Evolutionary conservation across 148 eudicot genomes (phyloP).

Genomic region (Salicornia ramosissima): DNA sequence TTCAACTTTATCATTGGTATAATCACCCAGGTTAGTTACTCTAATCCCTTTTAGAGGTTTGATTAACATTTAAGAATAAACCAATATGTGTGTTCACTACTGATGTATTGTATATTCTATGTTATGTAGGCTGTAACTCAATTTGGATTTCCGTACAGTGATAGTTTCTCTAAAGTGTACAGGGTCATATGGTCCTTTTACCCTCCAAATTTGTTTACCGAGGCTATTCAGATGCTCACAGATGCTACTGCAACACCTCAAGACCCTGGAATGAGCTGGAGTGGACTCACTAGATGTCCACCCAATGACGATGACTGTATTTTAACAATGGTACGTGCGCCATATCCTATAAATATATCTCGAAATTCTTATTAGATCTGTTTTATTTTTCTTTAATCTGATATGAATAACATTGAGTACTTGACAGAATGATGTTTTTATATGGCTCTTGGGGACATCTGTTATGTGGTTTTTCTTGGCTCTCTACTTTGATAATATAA

Average conservation of each 20-base stretch:
- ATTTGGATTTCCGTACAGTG: constrained; percentile 67
- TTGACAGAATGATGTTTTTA: constrained; percentile 64
- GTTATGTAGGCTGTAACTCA: constrained; percentile 60
- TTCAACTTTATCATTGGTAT: constrained; percentile 69
- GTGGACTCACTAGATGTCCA: constrained; percentile 54
- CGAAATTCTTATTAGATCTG: not conserved
- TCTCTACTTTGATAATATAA: constrained; percentile 82
- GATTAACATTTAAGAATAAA: not conserved
- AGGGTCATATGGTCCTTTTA: constrained; percentile 70
- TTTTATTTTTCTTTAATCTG: not conserved
- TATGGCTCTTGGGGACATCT: constrained; percentile 56
- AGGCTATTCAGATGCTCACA: constrained; percentile 66
- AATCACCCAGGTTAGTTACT: constrained; percentile 62
- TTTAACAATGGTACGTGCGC: constrained; percentile 63
- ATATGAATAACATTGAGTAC: not conserved
- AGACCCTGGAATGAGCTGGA: constrained; percentile 81
- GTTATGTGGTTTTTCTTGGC: constrained; percentile 72
- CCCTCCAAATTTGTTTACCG: constrained; percentile 80
- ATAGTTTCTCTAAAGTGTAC: constrained; percentile 28
- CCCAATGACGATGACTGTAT: constrained; percentile 68
- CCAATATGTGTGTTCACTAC: not conserved
- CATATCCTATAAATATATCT: not conserved
- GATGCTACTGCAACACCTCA: constrained; percentile 51
- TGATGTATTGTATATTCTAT: constrained; percentile 11
- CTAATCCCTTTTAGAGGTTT: not conserved